Conservation (phyloP, 2,329 filamentous ascomycete species). For the Graphilbum ipis-grandicollis region DNA sequence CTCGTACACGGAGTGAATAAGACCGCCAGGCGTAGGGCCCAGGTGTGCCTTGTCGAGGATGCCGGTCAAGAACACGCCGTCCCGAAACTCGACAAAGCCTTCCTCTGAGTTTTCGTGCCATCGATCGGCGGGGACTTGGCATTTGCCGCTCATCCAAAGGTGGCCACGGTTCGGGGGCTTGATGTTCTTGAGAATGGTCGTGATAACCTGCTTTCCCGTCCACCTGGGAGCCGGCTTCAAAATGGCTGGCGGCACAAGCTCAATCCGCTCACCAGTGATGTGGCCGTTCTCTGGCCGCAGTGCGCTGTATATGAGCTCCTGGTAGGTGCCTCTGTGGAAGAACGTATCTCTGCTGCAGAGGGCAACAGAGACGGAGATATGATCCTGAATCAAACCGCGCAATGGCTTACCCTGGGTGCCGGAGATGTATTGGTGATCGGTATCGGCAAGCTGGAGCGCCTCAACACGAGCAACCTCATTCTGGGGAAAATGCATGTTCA, state of each 20-base stretch:
- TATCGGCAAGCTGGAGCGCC: constrained; percentile 84
- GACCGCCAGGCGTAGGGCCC: constrained; percentile 68
- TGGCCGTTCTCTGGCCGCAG: constrained; percentile 81
- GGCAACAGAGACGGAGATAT: constrained; percentile 85
- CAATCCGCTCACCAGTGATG: constrained; percentile 65
- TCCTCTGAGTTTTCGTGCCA: constrained; percentile 73
- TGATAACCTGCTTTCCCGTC: constrained; percentile 95
- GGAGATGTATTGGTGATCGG: constrained; percentile 92
- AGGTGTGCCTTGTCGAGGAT: constrained; percentile 95
- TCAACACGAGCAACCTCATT: constrained; percentile 90
- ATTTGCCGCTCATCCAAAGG: constrained; percentile 63
- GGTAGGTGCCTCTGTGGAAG: constrained; percentile 74
- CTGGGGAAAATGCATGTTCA: constrained; percentile 99
- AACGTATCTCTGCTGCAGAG: constrained; percentile 85
- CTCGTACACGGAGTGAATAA: constrained; percentile 87
- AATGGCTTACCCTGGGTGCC: constrained; percentile 86
- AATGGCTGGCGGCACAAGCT: constrained; percentile 65
- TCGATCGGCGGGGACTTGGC: constrained; percentile 57
- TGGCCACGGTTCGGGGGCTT: constrained; percentile 59
- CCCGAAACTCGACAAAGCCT: constrained; percentile 61
- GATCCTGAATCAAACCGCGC: constrained; percentile 93
- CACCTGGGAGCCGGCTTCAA: constrained; percentile 67
- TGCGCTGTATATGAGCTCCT: constrained; percentile 83
- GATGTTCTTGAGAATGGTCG: constrained; percentile 84
- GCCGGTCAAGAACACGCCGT: constrained; percentile 75